A percentile compares a stretch with the other conserved stretches of the same genome.
These are phyloP conservation scores for Plasmodium knowlesi DNA, from an alignment of 169 alveolate genomes.

Conservation along the genomic window DNA sequence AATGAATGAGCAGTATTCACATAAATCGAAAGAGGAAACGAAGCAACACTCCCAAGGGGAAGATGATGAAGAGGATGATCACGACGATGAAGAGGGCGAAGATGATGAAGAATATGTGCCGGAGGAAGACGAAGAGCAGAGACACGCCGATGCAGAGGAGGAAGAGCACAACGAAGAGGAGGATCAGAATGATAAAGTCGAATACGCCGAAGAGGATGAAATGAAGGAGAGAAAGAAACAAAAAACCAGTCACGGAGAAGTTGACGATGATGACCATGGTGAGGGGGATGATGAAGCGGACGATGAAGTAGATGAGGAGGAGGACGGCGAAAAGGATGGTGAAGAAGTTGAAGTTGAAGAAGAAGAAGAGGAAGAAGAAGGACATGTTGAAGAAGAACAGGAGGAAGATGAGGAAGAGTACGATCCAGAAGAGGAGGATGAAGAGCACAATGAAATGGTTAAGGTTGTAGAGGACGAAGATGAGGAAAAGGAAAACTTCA, in stretches of 20 bases:
- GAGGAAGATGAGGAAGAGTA: not conserved
- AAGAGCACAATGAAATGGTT: not conserved
- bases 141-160: not conserved
- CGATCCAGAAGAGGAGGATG: not conserved
- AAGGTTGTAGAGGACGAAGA: not conserved
- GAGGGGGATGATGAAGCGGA: not conserved
- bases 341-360: conserved; percentile 2
- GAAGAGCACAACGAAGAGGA: not conserved
- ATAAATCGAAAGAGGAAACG: not conserved
- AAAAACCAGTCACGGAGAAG: conserved; percentile 6
- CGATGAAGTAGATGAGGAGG: not conserved
- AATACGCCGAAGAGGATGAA: not conserved
- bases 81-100: not conserved
- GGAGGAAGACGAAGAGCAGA: not conserved
- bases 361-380: not conserved
- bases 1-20: not conserved
- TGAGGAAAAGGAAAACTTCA: not conserved
- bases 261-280: conserved; percentile 1
- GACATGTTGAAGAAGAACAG: not conserved
- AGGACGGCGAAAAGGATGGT: conserved; percentile 9
- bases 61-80: not conserved
- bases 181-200: too few species aligned
- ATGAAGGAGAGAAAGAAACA: not conserved
- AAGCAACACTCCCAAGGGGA: not conserved
- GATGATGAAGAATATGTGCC: not conserved